These are phyloP conservation scores for Fragaria iinumae DNA, from an alignment of 306 rosid species.

Conservation along the genomic window DNA sequence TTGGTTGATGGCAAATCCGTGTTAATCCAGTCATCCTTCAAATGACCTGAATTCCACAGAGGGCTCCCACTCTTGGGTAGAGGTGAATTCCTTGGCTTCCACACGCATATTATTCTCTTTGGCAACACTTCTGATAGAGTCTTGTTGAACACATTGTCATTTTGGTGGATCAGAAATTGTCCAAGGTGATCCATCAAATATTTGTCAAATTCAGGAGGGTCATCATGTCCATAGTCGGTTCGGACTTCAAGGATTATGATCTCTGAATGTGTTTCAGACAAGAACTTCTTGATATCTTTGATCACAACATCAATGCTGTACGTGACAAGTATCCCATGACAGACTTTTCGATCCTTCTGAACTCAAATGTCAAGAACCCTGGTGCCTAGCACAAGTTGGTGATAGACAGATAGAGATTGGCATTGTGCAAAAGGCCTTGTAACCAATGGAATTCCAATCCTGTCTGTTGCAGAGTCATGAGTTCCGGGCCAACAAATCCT, in stretches of 20 bases:
- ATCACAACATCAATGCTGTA: conserved; percentile 62
- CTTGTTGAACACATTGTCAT: conserved; percentile 60
- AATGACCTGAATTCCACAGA: conserved; percentile 54
- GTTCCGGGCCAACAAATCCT: conserved; percentile 88
- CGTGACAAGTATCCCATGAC: conserved; percentile 77
- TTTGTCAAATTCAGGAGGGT: conserved; percentile 69
- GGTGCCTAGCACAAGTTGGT: conserved; percentile 57
- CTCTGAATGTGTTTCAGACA: conserved; percentile 66
- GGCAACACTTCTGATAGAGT: conserved; percentile 67
- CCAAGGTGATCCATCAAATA: conserved; percentile 57
- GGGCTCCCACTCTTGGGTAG: conserved; percentile 53
- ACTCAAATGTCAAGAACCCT: conserved; percentile 69
- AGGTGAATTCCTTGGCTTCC: conserved; percentile 76
- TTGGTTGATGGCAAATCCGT: conserved; percentile 89
- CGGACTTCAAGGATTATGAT: conserved; percentile 71
- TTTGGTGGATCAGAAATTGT: conserved; percentile 55
- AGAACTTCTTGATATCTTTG: conserved; percentile 50
- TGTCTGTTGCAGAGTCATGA: conserved; percentile 80
- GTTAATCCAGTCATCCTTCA: conserved; percentile 78
- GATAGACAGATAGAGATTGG: conserved; percentile 63
- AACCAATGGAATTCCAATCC: conserved; percentile 62
- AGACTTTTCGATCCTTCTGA: conserved; percentile 53
- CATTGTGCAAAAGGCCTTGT: conserved; percentile 94
- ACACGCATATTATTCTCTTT: conserved; percentile 63
- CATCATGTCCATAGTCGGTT: conserved; percentile 73